A percentile compares a stretch with the other conserved stretches of the same genome.
These are phyloP conservation scores for Sedum album DNA, from an alignment of 164 flowering plant genomes.

Conservation along the genomic window DNA sequence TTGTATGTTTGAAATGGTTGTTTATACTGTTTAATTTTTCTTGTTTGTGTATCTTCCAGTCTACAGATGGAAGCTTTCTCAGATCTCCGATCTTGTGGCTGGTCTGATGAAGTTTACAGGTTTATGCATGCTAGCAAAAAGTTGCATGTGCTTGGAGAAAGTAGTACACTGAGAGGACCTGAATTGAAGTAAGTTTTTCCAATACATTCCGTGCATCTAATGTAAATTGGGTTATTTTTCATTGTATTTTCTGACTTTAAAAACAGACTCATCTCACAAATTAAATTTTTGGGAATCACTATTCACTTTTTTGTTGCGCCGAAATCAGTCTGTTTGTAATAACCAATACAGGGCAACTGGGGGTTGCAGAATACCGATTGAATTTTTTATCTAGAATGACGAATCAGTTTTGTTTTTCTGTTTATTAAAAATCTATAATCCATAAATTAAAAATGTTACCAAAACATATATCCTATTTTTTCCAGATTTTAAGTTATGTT, in stretches of 20 bases:
- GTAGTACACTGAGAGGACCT: constrained; percentile 11
- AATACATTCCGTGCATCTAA: background rate
- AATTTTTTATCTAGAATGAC: too few relatives aligned
- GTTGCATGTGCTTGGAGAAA: constrained; percentile 26
- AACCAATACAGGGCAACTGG: too few relatives aligned
- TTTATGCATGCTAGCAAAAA: constrained; percentile 60
- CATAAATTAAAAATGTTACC: too few relatives aligned
- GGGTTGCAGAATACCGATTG: too few relatives aligned
- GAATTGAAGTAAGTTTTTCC: constrained; percentile 49
- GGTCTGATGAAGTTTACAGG: constrained; percentile 52
- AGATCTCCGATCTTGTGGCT: constrained; percentile 54
- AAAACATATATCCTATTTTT: too few relatives aligned
- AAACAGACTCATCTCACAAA: background rate
- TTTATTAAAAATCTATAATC: too few relatives aligned
- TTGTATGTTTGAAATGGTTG: background rate
- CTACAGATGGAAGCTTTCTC: constrained; percentile 48
- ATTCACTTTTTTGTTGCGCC: background rate
- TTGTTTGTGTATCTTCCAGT: constrained; percentile 26
- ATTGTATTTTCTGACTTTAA: background rate
- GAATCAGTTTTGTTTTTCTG: too few relatives aligned
- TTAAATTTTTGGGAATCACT: background rate
- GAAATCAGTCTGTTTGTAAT: too few relatives aligned
- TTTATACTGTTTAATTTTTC: background rate
- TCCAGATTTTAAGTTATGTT: too few relatives aligned
- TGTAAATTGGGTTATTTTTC: background rate